Evolutionary conservation across 1,139 yeast species (phyloP), one percentile per base, ranked within the genome.

Genomic region (Debaryomycetaceae sp.): DNA sequence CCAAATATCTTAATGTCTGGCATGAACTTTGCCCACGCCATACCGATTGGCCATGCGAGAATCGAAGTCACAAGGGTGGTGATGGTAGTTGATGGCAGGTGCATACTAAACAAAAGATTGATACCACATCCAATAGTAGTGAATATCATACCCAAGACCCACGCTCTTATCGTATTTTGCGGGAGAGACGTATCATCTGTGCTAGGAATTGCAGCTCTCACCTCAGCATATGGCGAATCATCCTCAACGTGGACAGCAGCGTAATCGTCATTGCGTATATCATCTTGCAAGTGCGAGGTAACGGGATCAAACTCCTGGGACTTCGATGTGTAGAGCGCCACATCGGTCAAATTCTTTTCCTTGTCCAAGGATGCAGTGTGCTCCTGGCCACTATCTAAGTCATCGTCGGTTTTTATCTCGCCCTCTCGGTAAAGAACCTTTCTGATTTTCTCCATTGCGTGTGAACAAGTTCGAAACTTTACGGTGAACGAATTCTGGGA

Each of bases 201-300:
- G 9, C 83, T 80, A 40, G 74, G 76, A 20, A 81, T 68, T 24
- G 80, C 77, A 3, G 87, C 69, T 49, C 88, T 69, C 2, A 83
- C 86, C 58, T 82, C 87, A 5, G 84, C 80, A 55, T 83, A 83
- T 1, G 86, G 84, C 1, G 87, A 81, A 56, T 83, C 83, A 54
- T 79, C 75, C 55, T 70, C 76, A 29, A 70, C 74, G 13, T 53
- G 52, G 36, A 69, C 55, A 47, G 70, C 74, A 41, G 81, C 72
- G 55, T 74, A 74, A 14, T 69, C 77, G 51, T 73, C 78, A 33
- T 58, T 62, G 24, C 62, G 62, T 34, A 62, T 55, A 6, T 57
- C 63, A 37, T 55, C 47, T 22, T 57, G 57, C 36, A 64, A 48
- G 36, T 57, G 48, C 13, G 73, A 67, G 29, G 70, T 62, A 36